Base-by-base conservation (phyloP, 2,329 filamentous ascomycete species). In the Rutstroemia sp. region DNA sequence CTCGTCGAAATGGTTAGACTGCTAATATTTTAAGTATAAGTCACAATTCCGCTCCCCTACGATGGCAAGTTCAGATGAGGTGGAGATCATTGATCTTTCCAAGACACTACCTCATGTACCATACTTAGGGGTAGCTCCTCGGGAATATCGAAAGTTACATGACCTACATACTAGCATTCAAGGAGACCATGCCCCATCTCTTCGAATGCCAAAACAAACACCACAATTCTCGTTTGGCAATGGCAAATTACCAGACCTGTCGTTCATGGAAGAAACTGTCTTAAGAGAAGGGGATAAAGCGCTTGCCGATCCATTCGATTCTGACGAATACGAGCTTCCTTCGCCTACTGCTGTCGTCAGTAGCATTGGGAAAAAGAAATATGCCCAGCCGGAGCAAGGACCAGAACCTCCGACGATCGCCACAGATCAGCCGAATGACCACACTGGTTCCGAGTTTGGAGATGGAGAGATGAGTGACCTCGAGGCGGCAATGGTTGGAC, bases 261-360 rank as follows among this genome's bases (percentile, higher is more conserved):
- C 62, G 5, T 69, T 66, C 21, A 52, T 60, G 18, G 16, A 59
- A 54, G 14, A 47, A 12, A 19, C 25, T 14, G 41, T 37, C 5
- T 25, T 39, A 23, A 53, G 52, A 2, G 14, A 54, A 5, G 49
- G 57, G 4, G 37, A 16, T n/a, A 23, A 59, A 23, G 34, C 60
- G 9, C 16, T 34, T 12, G 48, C 42, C 4, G 48, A 57, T 46
- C 41, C 47, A 12, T 62, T 64, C 16, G 55, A 62, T 18, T 53
- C 54, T 5, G 54, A 57, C 38, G 49, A 23, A 12, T 68, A 69
- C 9, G 70, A 74, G 53, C 61, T 76, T 25, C 72, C 72, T 25
- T 71, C 72, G 6, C 68, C 71, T 25, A 70, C 70, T 23, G 52
- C 58, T 12, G 58, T 73, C 12, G 38, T 73, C 16, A 58, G 52